These are phyloP conservation scores for Naumovozyma castellii DNA, from an alignment of 805 yeast genomes.

Conservation along the genomic window DNA sequence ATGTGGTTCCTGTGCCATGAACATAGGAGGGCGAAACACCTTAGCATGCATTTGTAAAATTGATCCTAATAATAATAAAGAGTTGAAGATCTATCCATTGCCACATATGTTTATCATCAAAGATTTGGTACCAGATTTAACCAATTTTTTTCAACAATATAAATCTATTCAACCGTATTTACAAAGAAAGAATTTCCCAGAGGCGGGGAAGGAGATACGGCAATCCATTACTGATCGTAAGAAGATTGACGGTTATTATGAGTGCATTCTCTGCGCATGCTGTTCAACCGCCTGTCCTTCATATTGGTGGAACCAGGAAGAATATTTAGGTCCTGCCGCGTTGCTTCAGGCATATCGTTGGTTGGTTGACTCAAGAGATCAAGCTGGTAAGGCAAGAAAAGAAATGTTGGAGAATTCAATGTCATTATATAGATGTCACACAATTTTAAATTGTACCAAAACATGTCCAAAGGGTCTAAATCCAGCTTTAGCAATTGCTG, in stretches of 20 bases:
- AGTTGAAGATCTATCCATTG: constrained; percentile 83
- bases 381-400: constrained; percentile 72
- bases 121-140: constrained; percentile 95
- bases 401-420: constrained; percentile 86
- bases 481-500: constrained; percentile 96
- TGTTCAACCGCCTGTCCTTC: constrained; percentile 98
- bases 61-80: constrained; percentile 66
- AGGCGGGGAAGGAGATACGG: constrained; percentile 85
- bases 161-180: constrained; percentile 95
- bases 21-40: constrained; percentile 95
- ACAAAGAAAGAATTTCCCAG: constrained; percentile 69
- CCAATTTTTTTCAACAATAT: constrained; percentile 96
- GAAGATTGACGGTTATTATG: constrained; percentile 93
- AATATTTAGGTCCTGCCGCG: constrained; percentile 97
- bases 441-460: constrained; percentile 96
- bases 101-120: constrained; percentile 98
- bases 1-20: constrained; percentile 99
- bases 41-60: constrained; percentile 93
- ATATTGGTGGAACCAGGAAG: constrained; percentile 99
- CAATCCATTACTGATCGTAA: constrained; percentile 89
- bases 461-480: constrained; percentile 98
- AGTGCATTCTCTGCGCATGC: constrained; percentile 96
- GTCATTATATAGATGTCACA: constrained; percentile 97
- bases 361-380: constrained; percentile 95
- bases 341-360: constrained; percentile 99